Percentiles rank a stretch among this genome's conserved stretches.
Conservation (phyloP, 2,329 filamentous ascomycete genomes). For the Amauroascus verrucosus region DNA sequence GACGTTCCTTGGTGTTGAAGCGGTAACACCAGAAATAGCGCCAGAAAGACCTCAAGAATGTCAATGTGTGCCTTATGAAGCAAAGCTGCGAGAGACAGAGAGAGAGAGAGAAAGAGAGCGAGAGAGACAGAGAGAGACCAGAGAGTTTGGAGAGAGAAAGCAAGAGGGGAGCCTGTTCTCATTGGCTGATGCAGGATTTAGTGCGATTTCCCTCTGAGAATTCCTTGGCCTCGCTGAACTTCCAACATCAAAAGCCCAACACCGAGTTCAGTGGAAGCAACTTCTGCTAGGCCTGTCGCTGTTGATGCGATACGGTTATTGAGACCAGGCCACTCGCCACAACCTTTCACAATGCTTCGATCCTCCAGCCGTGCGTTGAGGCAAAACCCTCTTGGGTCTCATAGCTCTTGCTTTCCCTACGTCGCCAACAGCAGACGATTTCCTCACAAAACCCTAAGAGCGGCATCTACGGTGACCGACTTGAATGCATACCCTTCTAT, state of each 20-base stretch:
- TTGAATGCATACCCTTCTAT: conserved; percentile 64
- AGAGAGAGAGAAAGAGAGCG: conserved; percentile 1
- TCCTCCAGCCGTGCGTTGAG: conserved; percentile 7
- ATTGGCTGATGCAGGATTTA: not conserved
- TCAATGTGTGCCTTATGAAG: not conserved
- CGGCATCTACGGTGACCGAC: conserved; percentile 57
- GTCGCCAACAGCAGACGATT: not conserved
- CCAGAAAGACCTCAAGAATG: not conserved
- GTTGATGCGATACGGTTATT: not conserved
- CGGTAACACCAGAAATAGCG: not conserved
- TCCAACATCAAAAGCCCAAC: not conserved
- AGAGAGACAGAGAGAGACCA: not conserved
- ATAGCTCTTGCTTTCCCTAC: not conserved
- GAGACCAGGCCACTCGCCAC: not conserved
- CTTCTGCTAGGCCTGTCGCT: not conserved
- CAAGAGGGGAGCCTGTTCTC: conserved; percentile 8
- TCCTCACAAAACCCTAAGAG: conserved; percentile 12
- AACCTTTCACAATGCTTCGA: conserved; percentile 12
- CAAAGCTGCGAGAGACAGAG: not conserved
- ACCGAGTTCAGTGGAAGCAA: not conserved
- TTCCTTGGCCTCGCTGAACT: not conserved
- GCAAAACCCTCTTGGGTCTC: conserved; percentile 4
- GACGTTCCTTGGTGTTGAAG: not conserved
- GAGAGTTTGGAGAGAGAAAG: conserved; percentile 8
- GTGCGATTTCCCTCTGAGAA: not conserved